A percentile compares a stretch with the other conserved stretches of the same genome.
These are phyloP conservation scores for Ceratobasidium theobromae DNA, from an alignment of 1,284 basidiomycete species.

Conservation along the genomic window DNA sequence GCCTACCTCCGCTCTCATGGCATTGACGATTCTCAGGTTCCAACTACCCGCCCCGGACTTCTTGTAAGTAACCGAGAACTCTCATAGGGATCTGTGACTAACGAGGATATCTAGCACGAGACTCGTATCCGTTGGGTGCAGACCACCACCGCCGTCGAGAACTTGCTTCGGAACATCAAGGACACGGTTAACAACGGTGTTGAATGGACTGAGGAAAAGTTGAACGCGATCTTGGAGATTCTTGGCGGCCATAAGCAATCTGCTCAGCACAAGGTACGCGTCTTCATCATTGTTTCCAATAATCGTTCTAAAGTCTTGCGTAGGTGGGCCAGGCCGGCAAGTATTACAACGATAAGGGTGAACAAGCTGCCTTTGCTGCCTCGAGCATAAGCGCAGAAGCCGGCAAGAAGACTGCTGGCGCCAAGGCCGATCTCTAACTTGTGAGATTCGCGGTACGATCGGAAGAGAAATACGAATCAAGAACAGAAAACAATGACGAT, in stretches of 20 bases:
- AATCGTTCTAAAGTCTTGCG: constrained; percentile 37
- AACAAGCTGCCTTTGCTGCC: constrained; percentile 37
- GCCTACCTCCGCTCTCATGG: constrained; percentile 77
- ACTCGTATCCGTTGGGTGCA: constrained; percentile 77
- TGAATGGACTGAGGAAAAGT: constrained; percentile 66
- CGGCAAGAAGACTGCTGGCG: constrained; percentile 37
- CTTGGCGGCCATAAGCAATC: constrained; percentile 25
- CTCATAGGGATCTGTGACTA: neutral
- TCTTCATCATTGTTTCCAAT: neutral
- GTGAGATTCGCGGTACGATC: neutral
- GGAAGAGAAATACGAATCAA: neutral
- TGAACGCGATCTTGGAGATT: constrained; percentile 44
- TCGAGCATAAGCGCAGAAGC: constrained; percentile 41
- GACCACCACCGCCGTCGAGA: constrained; percentile 57
- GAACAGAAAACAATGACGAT: neutral
- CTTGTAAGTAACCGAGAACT: constrained; percentile 56
- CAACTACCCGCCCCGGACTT: constrained; percentile 64
- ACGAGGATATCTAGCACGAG: constrained; percentile 50
- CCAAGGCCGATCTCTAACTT: constrained; percentile 31
- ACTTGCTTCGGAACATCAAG: constrained; percentile 57
- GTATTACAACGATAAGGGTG: constrained; percentile 12
- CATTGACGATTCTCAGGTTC: constrained; percentile 65
- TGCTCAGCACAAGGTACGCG: constrained; percentile 30
- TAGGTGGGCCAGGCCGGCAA: constrained; percentile 1
- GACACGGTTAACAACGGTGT: constrained; percentile 64